Percentiles rank a stretch among this genome's conserved stretches.
Conservation (phyloP, 2,329 filamentous ascomycete genomes). For the Alternaria sp. region DNA sequence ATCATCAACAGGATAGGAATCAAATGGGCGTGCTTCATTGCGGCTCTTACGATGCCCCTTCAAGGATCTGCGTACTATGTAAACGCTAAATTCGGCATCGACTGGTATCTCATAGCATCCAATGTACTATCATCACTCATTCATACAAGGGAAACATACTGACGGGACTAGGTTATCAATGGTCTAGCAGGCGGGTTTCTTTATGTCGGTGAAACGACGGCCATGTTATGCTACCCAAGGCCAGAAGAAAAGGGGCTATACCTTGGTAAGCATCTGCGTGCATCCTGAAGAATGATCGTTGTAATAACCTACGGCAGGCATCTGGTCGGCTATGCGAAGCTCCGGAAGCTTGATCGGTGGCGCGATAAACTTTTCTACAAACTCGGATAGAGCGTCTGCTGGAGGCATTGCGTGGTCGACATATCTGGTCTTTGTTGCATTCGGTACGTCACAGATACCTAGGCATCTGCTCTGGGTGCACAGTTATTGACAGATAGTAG, state of each 20-base stretch:
- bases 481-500: not conserved
- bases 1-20: constrained; percentile 21
- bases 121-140: constrained; percentile 5
- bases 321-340: constrained; percentile 24
- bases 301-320: constrained; percentile 5
- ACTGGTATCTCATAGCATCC: constrained; percentile 15
- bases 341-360: constrained; percentile 20
- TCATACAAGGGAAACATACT: not conserved
- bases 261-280: constrained; percentile 8
- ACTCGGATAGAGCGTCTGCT: constrained; percentile 2
- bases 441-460: constrained; percentile 7
- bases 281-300: not conserved
- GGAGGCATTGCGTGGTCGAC: constrained; percentile 18
- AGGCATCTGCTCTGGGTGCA: not conserved
- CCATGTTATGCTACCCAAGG: constrained; percentile 19
- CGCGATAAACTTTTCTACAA: constrained; percentile 21
- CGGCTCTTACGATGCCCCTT: constrained; percentile 16
- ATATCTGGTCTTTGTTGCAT: constrained; percentile 18
- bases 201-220: constrained; percentile 22
- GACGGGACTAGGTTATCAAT: constrained; percentile 10
- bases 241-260: constrained; percentile 19
- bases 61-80: constrained; percentile 20
- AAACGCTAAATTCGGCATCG: constrained; percentile 11
- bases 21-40: constrained; percentile 21
- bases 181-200: constrained; percentile 14